A percentile compares a stretch with the other conserved stretches of the same genome.
Conservation (phyloP, 495 filamentous ascomycete genomes). For the Hamigera avellanea region DNA sequence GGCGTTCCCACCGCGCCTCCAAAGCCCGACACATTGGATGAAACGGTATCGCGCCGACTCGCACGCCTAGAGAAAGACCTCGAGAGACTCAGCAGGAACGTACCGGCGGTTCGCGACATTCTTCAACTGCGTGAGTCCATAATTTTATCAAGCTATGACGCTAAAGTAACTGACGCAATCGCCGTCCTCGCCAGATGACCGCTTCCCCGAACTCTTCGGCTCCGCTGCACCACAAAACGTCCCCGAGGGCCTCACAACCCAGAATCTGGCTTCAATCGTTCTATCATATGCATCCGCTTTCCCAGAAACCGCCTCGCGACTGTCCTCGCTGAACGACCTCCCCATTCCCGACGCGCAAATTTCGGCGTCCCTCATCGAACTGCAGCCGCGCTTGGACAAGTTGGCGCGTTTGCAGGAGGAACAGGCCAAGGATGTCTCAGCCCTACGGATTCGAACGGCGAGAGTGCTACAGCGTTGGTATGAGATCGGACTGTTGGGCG, state of each 20-base stretch:
- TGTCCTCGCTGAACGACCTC: conserved; percentile 69
- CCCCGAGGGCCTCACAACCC: conserved; percentile 30
- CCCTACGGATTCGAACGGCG: conserved; percentile 63
- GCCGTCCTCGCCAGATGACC: conserved; percentile 30
- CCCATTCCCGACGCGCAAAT: conserved; percentile 58
- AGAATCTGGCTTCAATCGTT: conserved; percentile 50
- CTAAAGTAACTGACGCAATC: no score
- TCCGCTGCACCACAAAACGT: conserved; percentile 21
- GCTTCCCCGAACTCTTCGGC: conserved; percentile 48
- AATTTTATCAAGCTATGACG: no score
- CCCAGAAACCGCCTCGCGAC: conserved; percentile 63
- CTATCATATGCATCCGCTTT: conserved; percentile 64
- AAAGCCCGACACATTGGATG: conserved; percentile 26
- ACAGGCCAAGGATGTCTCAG: conserved; percentile 61
- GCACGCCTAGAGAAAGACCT: conserved; percentile 52
- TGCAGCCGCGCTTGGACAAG: conserved; percentile 61
- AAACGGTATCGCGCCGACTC: conserved; percentile 43
- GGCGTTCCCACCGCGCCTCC: conserved; percentile 26
- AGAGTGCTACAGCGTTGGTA: conserved; percentile 69
- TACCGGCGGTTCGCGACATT: conserved; percentile 38
- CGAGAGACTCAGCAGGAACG: conserved; percentile 32
- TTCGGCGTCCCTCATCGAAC: conserved; percentile 54
- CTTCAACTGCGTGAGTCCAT: conserved; percentile 31
- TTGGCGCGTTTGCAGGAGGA: conserved; percentile 52
- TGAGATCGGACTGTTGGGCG: conserved; percentile 54